Evolutionary conservation across 306 rosid genomes (phyloP).

Genomic region (Dryas alaskensis): DNA sequence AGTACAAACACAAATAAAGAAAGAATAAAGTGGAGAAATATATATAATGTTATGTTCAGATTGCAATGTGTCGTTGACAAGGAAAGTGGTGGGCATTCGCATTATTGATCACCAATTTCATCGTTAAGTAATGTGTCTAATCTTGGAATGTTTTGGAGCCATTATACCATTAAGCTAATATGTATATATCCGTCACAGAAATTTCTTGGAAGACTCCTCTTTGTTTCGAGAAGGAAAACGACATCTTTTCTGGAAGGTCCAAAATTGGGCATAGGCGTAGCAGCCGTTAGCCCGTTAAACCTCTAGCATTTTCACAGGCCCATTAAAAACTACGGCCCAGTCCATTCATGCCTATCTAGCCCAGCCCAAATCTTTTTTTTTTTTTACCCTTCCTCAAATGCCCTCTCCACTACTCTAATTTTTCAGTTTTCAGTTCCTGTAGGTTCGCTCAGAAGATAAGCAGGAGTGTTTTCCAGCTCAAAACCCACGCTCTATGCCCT

Average conservation of each 20-base stretch:
- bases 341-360: background rate
- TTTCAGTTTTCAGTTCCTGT: background rate
- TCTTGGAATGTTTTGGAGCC: conserved; percentile 19
- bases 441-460: background rate
- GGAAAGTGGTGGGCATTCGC: conserved; percentile 13
- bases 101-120: background rate
- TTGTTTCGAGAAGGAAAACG: background rate
- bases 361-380: background rate
- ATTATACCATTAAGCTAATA: background rate
- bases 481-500: conserved; percentile 8
- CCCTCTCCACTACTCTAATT: background rate
- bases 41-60: background rate
- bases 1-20: background rate
- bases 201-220: background rate
- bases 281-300: no score
- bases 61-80: background rate
- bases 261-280: background rate
- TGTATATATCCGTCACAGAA: background rate
- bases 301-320: background rate
- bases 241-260: conserved; percentile 5
- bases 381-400: background rate
- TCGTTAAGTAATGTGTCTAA: background rate
- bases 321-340: background rate
- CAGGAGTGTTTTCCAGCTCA: background rate
- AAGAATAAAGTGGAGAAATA: background rate